phyloP scores from a whole-genome alignment of 2,329 filamentous ascomycete genomes.

The Talaromyces atroroseus region DNA sequence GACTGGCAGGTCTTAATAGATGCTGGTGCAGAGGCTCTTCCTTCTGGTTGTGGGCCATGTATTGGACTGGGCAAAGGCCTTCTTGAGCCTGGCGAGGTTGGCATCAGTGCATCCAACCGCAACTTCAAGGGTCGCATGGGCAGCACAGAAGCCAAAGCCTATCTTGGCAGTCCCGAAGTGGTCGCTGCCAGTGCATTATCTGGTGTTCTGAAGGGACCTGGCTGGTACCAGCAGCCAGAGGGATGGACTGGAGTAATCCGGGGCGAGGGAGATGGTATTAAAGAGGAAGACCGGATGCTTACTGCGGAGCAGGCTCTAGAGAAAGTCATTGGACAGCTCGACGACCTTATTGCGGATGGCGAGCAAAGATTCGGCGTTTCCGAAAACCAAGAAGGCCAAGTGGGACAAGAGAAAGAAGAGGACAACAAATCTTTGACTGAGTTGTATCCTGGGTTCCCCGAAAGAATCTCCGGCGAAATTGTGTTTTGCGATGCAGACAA shows the following conservation, averaged over 20 bases:
- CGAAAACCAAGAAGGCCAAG: neutral
- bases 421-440: conserved; percentile 48
- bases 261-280: conserved; percentile 65
- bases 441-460: conserved; percentile 79
- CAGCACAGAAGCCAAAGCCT: conserved; percentile 70
- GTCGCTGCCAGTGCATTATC: conserved; percentile 81
- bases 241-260: conserved; percentile 57
- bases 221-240: conserved; percentile 68
- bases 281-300: conserved; percentile 58
- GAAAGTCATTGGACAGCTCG: conserved; percentile 63
- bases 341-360: conserved; percentile 53
- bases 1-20: conserved; percentile 80
- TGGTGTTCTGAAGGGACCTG: conserved; percentile 57
- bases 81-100: conserved; percentile 77
- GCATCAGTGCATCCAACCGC: conserved; percentile 76
- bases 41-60: conserved; percentile 74
- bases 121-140: conserved; percentile 95
- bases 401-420: conserved; percentile 6
- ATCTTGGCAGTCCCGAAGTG: conserved; percentile 82
- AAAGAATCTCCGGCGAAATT: conserved; percentile 77
- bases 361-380: conserved; percentile 43
- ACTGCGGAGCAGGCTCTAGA: conserved; percentile 66
- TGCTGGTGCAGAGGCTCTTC: conserved; percentile 68
- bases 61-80: conserved; percentile 79
- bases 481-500: conserved; percentile 82